These are phyloP conservation scores for Stropharia rugosoannulata DNA, from an alignment of 768 basidiomycete genomes.

Conservation along the genomic window DNA sequence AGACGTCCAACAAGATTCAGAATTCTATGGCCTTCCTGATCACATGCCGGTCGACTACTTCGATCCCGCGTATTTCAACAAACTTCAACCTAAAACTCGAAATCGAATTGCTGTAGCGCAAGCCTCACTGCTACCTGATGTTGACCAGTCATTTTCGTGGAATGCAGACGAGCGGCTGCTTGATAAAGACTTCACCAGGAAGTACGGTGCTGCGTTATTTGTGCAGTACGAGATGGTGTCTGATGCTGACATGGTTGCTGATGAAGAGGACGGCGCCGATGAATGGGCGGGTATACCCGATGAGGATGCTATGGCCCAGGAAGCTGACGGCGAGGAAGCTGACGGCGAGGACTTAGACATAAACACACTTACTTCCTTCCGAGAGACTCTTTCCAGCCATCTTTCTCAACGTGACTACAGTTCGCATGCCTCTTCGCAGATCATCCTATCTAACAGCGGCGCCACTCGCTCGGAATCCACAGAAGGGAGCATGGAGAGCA, in stretches of 20 bases:
- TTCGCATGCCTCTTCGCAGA: neutral
- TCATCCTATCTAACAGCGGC: too few species aligned
- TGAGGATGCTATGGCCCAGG: neutral
- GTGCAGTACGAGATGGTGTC: neutral
- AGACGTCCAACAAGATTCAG: neutral
- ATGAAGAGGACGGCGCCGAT: neutral
- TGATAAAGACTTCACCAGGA: neutral
- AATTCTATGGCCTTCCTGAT: slow-evolving; percentile 5
- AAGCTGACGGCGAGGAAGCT: neutral
- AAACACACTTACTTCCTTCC: neutral
- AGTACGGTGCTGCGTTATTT: neutral
- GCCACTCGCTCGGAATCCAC: too few species aligned
- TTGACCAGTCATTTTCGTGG: neutral
- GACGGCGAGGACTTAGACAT: neutral
- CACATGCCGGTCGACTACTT: slow-evolving; percentile 16
- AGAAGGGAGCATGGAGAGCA: too few species aligned
- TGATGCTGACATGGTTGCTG: neutral
- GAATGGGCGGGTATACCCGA: neutral
- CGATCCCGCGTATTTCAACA: slow-evolving; percentile 10
- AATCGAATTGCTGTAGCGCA: neutral
- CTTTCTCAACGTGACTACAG: too few species aligned
- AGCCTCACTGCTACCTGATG: neutral
- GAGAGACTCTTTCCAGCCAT: neutral
- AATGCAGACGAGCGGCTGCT: neutral
- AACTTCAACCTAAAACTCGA: slow-evolving; percentile 1